These are phyloP conservation scores for Phialophora expanda DNA, from an alignment of 2,329 filamentous ascomycete genomes.

Conservation along the genomic window DNA sequence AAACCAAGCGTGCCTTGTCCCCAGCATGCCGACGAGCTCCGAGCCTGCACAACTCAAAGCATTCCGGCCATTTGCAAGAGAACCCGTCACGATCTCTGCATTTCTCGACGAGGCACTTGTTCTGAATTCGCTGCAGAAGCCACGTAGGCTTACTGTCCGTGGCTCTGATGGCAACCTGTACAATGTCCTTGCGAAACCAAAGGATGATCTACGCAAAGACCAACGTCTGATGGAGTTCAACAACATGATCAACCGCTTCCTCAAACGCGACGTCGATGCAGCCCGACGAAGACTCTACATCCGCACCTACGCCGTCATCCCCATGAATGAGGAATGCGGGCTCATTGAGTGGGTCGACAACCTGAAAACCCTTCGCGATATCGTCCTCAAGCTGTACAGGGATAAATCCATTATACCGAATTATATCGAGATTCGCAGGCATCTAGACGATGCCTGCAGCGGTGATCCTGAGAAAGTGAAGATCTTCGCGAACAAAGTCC, in stretches of 20 bases:
- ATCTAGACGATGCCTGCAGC: conserved; percentile 69
- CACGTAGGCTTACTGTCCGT: conserved; percentile 83
- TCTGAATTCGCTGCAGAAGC: conserved; percentile 87
- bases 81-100: conserved; percentile 77
- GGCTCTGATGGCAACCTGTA: conserved; percentile 90
- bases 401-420: conserved; percentile 69
- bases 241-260: conserved; percentile 90
- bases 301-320: conserved; percentile 95
- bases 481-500: conserved; percentile 54
- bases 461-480: conserved; percentile 52
- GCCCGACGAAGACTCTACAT: conserved; percentile 92
- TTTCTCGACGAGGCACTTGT: conserved; percentile 91
- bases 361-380: conserved; percentile 90
- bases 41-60: conserved; percentile 70
- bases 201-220: conserved; percentile 96
- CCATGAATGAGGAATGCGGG: conserved; percentile 95
- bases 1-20: conserved; percentile 80
- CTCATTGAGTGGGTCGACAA: conserved; percentile 99
- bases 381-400: conserved; percentile 78
- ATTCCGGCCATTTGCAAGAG: conserved; percentile 85
- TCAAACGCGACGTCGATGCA: conserved; percentile 89
- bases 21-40: conserved; percentile 74
- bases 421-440: conserved; percentile 67
- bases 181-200: conserved; percentile 92
- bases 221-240: conserved; percentile 99